These are phyloP conservation scores for Eucalyptus paniculata DNA, from an alignment of 345 rosid species.

Conservation along the genomic window DNA sequence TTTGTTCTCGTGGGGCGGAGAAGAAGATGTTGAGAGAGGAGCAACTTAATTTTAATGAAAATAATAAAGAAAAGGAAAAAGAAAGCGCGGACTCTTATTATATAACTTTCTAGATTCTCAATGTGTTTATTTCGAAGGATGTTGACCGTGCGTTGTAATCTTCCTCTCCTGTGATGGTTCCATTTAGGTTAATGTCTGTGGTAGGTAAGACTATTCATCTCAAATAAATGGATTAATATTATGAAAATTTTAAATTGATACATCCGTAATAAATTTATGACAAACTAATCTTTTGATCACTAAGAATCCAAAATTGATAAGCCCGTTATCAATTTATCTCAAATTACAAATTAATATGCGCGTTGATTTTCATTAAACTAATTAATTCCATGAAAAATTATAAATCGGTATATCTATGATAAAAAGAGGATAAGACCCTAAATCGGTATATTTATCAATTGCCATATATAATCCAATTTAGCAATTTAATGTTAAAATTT, in stretches of 20 bases:
- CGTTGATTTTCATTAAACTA: no score
- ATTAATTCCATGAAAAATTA: no score
- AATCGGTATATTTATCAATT: rapidly evolving
- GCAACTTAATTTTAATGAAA: neutral
- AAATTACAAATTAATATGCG: no score
- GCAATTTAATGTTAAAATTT: no score
- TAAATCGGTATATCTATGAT: rapidly evolving
- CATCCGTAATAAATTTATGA: rapidly evolving
- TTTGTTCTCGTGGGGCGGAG: neutral
- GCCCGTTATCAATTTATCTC: no score
- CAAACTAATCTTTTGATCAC: no score
- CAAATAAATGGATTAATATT: no score
- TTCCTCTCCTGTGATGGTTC: neutral
- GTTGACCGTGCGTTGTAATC: neutral
- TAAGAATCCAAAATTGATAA: no score
- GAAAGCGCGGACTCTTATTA: neutral
- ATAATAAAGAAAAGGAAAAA: neutral
- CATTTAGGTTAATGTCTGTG: neutral
- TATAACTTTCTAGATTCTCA: neutral
- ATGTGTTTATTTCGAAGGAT: neutral
- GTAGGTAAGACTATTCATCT: neutral
- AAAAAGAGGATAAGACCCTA: rapidly evolving
- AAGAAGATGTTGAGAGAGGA: neutral
- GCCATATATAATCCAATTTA: no score
- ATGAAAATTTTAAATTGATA: no score